These are phyloP conservation scores for Ampelocalamus luodianensis DNA, from an alignment of 176 grass and related monocot species.

Conservation along the genomic window DNA sequence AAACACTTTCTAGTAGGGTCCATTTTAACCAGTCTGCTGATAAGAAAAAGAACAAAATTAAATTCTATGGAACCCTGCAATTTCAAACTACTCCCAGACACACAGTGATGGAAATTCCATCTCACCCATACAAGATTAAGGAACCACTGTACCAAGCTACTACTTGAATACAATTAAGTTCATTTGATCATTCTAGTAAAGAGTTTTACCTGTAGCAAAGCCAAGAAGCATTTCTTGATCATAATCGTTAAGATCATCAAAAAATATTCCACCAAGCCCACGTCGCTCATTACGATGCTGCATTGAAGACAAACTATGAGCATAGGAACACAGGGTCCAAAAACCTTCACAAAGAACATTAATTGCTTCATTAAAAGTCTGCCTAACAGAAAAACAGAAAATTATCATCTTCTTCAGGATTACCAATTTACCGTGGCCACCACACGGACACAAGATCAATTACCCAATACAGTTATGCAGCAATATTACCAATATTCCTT, in stretches of 20 bases:
- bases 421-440: not conserved
- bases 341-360: constrained; percentile 15
- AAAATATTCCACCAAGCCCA: constrained; percentile 97
- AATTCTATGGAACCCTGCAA: not conserved
- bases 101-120: not conserved
- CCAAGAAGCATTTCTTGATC: constrained; percentile 98
- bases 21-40: not conserved
- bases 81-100: not conserved
- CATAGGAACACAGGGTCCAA: not conserved
- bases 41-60: not conserved
- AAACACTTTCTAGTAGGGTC: constrained; percentile 9
- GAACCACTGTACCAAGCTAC: constrained; percentile 11
- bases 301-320: constrained; percentile 27
- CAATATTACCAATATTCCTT: not conserved
- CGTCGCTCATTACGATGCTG: constrained; percentile 93
- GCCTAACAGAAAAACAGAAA: not conserved
- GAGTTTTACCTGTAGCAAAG: constrained; percentile 77
- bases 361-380: not conserved
- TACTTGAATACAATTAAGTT: not conserved
- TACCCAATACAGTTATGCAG: not conserved
- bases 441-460: not conserved
- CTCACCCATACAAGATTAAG: not conserved
- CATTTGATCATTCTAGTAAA: constrained; percentile 13
- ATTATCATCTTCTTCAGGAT: constrained; percentile 2
- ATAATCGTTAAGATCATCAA: constrained; percentile 91